A percentile compares a stretch with the other conserved stretches of the same genome.
These are phyloP conservation scores for Penicillium sp. DNA, from an alignment of 2,329 filamentous ascomycete genomes.

Conservation along the genomic window DNA sequence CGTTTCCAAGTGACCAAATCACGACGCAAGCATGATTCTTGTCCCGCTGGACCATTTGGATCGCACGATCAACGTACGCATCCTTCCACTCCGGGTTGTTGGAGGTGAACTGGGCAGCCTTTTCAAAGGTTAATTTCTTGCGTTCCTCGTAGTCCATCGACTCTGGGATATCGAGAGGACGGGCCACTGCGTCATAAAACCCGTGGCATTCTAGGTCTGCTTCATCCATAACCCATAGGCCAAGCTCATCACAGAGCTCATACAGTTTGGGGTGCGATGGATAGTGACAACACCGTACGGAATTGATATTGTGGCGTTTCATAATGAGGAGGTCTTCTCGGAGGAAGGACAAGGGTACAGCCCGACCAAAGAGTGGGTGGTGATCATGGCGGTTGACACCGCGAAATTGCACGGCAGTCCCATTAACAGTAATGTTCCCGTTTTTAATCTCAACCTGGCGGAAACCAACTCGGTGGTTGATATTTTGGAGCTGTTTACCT, in stretches of 20 bases:
- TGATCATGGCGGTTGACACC: constrained; percentile 75
- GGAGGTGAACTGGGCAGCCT: constrained; percentile 32
- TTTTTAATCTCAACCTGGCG: constrained; percentile 1
- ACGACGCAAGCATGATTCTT: constrained; percentile 73
- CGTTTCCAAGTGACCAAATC: constrained; percentile 76
- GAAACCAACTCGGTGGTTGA: constrained; percentile 1
- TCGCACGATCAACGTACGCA: constrained; percentile 71
- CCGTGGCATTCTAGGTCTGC: constrained; percentile 48
- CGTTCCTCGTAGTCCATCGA: constrained; percentile 66
- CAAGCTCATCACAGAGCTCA: constrained; percentile 43
- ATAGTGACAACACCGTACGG: not conserved
- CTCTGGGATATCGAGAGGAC: constrained; percentile 60
- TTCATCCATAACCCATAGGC: constrained; percentile 46
- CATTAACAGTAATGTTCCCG: constrained; percentile 64
- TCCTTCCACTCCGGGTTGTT: constrained; percentile 52
- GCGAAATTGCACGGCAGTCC: constrained; percentile 63
- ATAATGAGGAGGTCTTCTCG: constrained; percentile 69
- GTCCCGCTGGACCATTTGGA: constrained; percentile 69
- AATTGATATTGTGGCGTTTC: constrained; percentile 55
- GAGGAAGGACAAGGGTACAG: constrained; percentile 68
- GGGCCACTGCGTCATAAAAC: constrained; percentile 47
- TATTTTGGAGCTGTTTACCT: not conserved
- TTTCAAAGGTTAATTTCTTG: constrained; percentile 56
- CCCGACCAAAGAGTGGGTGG: constrained; percentile 67
- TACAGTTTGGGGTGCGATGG: constrained; percentile 61